Evolutionary conservation across 1,139 yeast species (phyloP).

Genomic region (Magnusiomyces ingens): DNA sequence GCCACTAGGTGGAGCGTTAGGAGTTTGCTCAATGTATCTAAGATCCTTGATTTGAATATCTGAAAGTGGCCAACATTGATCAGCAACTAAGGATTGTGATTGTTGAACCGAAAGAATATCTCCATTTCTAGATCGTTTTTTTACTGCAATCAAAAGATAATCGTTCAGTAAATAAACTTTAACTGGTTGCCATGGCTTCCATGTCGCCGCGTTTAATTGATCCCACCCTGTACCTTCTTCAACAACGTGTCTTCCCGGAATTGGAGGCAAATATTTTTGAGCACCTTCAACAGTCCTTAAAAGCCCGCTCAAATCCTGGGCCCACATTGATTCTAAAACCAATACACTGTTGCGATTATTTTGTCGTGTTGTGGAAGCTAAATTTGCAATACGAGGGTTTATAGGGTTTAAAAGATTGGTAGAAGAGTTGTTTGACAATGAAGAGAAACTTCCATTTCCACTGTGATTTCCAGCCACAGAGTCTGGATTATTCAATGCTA

Average conservation of each 20-base stretch:
- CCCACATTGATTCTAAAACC: slow-evolving; percentile 77
- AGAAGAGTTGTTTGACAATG: background rate
- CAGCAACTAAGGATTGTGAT: slow-evolving; percentile 50
- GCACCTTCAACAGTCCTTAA: slow-evolving; percentile 89
- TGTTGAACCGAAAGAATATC: slow-evolving; percentile 16
- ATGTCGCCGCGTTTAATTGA: slow-evolving; percentile 80
- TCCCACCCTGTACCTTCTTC: slow-evolving; percentile 82
- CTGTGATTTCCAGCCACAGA: too few relatives aligned
- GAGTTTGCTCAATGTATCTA: slow-evolving; percentile 13
- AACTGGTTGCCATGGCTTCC: slow-evolving; percentile 72
- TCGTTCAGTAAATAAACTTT: slow-evolving; percentile 77
- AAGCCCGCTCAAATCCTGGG: slow-evolving; percentile 59
- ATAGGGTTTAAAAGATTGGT: background rate
- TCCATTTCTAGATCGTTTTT: slow-evolving; percentile 39
- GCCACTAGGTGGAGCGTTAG: slow-evolving; percentile 33
- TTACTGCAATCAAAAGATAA: slow-evolving; percentile 64
- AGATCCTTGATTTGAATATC: slow-evolving; percentile 51
- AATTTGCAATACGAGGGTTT: background rate
- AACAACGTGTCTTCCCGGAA: slow-evolving; percentile 76
- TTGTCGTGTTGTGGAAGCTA: slow-evolving; percentile 5
- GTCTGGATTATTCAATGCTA: slow-evolving; percentile 21
- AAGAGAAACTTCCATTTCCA: background rate
- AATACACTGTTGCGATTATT: slow-evolving; percentile 61
- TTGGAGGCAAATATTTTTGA: slow-evolving; percentile 67
- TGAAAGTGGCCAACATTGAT: slow-evolving; percentile 71